A percentile compares a stretch with the other conserved stretches of the same genome.
Evolutionary conservation across 441 rosid species (phyloP).

Genomic region (Populus tomentosa): DNA sequence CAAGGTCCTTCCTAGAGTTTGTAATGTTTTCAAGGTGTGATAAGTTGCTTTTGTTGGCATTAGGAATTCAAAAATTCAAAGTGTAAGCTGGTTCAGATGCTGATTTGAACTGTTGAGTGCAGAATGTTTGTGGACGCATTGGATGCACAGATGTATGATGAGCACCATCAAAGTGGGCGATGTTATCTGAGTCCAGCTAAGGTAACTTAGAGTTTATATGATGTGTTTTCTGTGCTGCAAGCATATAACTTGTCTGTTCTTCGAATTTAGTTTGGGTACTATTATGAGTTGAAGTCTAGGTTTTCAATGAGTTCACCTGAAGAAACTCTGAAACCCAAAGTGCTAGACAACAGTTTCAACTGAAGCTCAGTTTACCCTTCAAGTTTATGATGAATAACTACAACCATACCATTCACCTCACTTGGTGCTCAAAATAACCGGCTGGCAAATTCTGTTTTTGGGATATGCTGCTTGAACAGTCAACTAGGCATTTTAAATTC

Average conservation of each 20-base stretch:
- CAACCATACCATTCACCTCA: background rate
- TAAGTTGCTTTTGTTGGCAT: slow-evolving; percentile 3
- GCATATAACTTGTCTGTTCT: background rate
- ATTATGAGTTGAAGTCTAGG: background rate
- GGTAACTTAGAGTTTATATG: slow-evolving; percentile 33
- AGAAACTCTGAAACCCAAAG: background rate
- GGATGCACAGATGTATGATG: slow-evolving; percentile 80
- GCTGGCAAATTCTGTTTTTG: background rate
- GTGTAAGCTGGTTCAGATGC: background rate
- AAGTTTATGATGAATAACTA: background rate
- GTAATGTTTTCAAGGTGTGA: slow-evolving; percentile 93
- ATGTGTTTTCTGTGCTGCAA: background rate
- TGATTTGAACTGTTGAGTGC: slow-evolving; percentile 15
- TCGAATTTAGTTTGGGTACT: background rate
- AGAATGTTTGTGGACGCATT: slow-evolving; percentile 95
- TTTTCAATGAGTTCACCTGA: background rate
- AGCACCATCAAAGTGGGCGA: slow-evolving; percentile 64
- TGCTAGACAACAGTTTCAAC: background rate
- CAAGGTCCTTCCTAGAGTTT: slow-evolving; percentile 88
- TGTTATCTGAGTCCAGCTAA: slow-evolving; percentile 76
- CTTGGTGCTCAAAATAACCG: background rate
- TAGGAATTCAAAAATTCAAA: background rate
- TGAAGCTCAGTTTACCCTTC: background rate
- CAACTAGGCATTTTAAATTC: background rate
- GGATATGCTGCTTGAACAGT: background rate